Percentiles rank a stretch among this genome's conserved stretches.
Conservation (phyloP, 2,329 filamentous ascomycete species). For the Microascus cirrosus region DNA sequence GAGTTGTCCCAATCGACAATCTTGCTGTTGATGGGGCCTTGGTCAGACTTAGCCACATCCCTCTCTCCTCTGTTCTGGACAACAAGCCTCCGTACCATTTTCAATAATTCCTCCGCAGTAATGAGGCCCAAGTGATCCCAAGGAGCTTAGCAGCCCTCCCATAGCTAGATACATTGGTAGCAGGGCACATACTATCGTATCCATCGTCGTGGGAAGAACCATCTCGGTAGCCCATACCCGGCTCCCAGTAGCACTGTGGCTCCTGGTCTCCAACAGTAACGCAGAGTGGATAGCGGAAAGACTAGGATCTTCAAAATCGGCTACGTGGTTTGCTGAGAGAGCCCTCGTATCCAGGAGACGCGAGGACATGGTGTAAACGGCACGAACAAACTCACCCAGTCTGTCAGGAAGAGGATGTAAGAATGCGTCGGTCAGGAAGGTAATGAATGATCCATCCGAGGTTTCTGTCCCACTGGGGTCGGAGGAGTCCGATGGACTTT, state of each 20-base stretch:
- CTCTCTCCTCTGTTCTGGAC: background rate
- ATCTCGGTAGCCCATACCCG: background rate
- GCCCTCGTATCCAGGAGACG: conserved; percentile 50
- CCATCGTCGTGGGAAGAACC: conserved; percentile 40
- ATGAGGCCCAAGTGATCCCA: conserved; percentile 21
- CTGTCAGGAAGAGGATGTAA: conserved; percentile 43
- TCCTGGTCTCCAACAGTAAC: background rate
- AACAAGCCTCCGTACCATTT: conserved; percentile 8
- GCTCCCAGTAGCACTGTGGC: background rate
- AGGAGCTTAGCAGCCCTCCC: conserved; percentile 5
- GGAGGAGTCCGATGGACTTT: background rate
- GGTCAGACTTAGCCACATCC: background rate
- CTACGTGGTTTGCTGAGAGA: conserved; percentile 30
- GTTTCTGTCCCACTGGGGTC: conserved; percentile 52
- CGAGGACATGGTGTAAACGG: conserved; percentile 34
- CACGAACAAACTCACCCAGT: conserved; percentile 37
- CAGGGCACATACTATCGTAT: conserved; percentile 37
- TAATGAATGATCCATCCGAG: conserved; percentile 50
- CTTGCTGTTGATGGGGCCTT: background rate
- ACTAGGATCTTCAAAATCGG: conserved; percentile 18
- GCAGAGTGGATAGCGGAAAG: conserved; percentile 25
- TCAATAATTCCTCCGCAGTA: conserved; percentile 28
- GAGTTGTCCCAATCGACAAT: conserved; percentile 10
- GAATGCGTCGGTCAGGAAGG: conserved; percentile 54
- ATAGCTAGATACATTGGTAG: background rate